A percentile compares a stretch with the other conserved stretches of the same genome.
phyloP scores from a whole-genome alignment of 306 rosid genomes.

The Lablab purpureus region DNA sequence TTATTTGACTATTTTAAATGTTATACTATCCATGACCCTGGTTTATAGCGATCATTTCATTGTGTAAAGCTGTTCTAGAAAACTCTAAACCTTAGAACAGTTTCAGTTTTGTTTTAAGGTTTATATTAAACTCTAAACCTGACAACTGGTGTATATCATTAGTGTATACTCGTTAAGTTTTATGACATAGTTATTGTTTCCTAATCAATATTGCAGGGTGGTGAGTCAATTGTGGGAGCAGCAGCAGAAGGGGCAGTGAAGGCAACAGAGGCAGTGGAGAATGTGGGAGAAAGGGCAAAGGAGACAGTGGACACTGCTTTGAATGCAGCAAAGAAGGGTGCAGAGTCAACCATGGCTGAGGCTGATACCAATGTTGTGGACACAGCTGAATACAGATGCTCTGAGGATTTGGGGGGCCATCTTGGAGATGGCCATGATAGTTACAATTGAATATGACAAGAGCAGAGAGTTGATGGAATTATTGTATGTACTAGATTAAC shows the following conservation, averaged over 20 bases:
- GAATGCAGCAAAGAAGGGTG: constrained; percentile 56
- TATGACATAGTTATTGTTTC: no score
- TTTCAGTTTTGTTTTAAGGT: no score
- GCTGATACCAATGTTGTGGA: constrained; percentile 71
- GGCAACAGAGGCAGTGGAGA: constrained; percentile 46
- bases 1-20: no score
- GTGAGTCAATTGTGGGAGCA: constrained; percentile 39
- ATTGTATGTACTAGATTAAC: not conserved
- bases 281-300: constrained; percentile 44
- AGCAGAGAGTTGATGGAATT: not conserved
- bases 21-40: no score
- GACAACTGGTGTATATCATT: no score
- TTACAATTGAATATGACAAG: not conserved
- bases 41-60: no score
- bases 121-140: no score
- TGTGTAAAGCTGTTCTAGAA: no score
- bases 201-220: constrained; percentile 36
- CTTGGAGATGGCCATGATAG: constrained; percentile 56
- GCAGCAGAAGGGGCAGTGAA: constrained; percentile 47
- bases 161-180: no score
- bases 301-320: constrained; percentile 59
- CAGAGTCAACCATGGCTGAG: constrained; percentile 57
- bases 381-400: constrained; percentile 64
- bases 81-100: no score
- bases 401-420: constrained; percentile 54